Evolutionary conservation across 1,284 basidiomycete genomes (phyloP), one percentile per base, ranked within the genome.

Genomic region (Leucoagaricus sp.): DNA sequence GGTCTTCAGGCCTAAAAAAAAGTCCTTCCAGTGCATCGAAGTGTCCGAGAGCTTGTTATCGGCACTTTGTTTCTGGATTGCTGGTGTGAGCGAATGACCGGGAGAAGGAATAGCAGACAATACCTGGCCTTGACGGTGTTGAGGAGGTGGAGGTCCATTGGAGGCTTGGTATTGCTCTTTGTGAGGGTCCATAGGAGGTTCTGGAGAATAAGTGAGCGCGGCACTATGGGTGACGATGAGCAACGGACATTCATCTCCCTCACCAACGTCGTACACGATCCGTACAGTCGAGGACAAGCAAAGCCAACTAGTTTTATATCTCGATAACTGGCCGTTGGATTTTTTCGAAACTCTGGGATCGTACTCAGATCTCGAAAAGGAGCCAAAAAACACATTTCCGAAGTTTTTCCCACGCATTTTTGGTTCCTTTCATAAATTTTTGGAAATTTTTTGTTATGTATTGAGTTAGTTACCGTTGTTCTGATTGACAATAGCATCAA

Each of bases 11-110:
- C 97, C 95, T n/a, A 49, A 78, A 75, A 51, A 96, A 75, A 40
- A 97, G 81, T 60, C 90, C 91, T 68, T 98, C 95, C 49, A 97
- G 79, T 0, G 91, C 90, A 63, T 96, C 94, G 64, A 98, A 21
- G 89, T 85, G 68, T 96, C 93, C n/a, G 86, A 79, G 12, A 88
- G 81, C 69, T 91, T 93, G 71, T 91, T 89, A 66, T 86, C 76
- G 26, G 46, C 25, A 52, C 74, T 76, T 68, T 87, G 78, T 26
- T 77, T 76, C 83, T 87, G 64, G 54, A 26, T 48, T 52, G 62
- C 57, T 63, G 56, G 55, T 44, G 51, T 63, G 9, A 60, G 46
- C 25, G 12, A 25, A 23, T 47, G 46, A 19, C 47, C 58, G 53
- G 55, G 57, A 13, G 21, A 53, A 53, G 44, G 38, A 48, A 59